phyloP scores from a whole-genome alignment of 2,329 filamentous ascomycete genomes.

The Trichoderma endophyticum region DNA sequence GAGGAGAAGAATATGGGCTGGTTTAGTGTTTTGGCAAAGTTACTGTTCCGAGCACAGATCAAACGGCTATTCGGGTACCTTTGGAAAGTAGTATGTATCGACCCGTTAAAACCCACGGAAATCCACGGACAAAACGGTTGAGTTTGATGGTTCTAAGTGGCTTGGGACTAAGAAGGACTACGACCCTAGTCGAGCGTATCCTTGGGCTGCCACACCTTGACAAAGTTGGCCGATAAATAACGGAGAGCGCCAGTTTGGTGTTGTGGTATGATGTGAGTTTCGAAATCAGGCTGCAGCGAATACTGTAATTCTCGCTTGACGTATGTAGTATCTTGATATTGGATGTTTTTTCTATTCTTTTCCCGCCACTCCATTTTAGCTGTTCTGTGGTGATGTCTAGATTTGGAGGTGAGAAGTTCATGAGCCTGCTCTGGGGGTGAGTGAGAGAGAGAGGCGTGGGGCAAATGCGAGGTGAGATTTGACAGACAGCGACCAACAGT shows the following conservation, averaged over 20 bases:
- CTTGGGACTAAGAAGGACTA: background rate
- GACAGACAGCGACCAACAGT: background rate
- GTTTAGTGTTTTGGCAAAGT: background rate
- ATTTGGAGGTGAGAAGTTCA: background rate
- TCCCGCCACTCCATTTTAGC: background rate
- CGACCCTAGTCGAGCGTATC: background rate
- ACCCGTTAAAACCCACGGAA: background rate
- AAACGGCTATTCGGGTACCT: background rate
- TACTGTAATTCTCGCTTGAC: background rate
- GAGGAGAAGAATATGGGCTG: background rate
- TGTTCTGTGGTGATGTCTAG: background rate
- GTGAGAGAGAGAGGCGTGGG: background rate
- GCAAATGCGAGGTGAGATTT: background rate
- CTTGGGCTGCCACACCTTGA: constrained; percentile 15
- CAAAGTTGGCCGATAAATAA: background rate
- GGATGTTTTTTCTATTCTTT: background rate
- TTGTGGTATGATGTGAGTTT: background rate
- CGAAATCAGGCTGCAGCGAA: background rate
- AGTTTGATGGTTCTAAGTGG: background rate
- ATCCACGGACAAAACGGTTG: background rate
- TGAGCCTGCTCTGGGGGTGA: background rate
- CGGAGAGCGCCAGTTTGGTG: background rate
- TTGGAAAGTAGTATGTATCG: background rate
- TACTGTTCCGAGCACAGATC: background rate
- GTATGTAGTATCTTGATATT: background rate